Evolutionary conservation across 345 rosid genomes (phyloP), one percentile per base, ranked within the genome.

Genomic region (Citrus inodora): DNA sequence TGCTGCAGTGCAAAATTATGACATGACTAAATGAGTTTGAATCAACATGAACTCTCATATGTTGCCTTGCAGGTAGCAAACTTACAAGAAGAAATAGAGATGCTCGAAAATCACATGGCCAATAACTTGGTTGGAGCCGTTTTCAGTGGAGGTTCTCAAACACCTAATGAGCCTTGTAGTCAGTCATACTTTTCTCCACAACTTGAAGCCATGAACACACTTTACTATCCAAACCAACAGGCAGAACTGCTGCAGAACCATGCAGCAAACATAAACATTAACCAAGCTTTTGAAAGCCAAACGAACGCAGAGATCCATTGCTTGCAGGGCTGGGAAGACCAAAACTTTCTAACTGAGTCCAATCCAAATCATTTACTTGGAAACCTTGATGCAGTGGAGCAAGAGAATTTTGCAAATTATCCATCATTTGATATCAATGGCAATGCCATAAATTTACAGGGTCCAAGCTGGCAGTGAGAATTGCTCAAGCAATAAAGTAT

Each of bases 51-150:
- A 35, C 17, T 51, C n/a, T 55, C n/a, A 68, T 33, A 27, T 40
- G 56, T 71, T 76, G 40, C 67, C 46, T 66, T 82, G 81, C 96
- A 92, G 96, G 91, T 92, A 24, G 89, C 85, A 21, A 81, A 83
- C 78, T 85, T 92, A 74, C 90, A 92, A 64, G 91, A 82, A 76
- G 93, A 90, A 83, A 87, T 87, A 19, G 90, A 88, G 79, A 14
- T 81, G 60, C 83, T 91, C n/a, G 87, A 80, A 25, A 84, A 79
- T 72, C 92, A 89, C 56, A 87, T 91, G 86, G 82, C 85, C 30
- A 83, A 79, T 73, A 67, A 81, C 56, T 59, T 80, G 55, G 48
- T 71, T 79, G 87, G 86, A 48, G 61, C 78, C 55, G 74, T 82
- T 25, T 38, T 78, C 55, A 27, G 59, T 76, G 84, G 75, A 71